Base-by-base conservation (phyloP, 805 yeast species). In the Barnettozyma botsteinii region DNA sequence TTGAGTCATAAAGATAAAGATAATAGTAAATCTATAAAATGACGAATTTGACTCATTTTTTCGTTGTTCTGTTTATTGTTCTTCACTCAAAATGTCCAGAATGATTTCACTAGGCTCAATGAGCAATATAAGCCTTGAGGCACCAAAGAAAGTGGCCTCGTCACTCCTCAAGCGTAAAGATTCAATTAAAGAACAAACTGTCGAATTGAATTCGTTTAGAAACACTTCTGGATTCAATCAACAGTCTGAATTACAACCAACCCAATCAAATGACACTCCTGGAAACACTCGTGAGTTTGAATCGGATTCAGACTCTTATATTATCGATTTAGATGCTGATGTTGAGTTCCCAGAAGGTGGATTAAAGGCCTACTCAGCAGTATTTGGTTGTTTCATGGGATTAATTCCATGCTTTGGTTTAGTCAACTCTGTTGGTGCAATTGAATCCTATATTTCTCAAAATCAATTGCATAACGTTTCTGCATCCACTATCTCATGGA, bases 381-480 rank as follows among this genome's bases (percentile, higher is more conserved):
- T 79, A 0, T 52, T 77, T 25, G 89, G 87, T 1, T 66, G 77
- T 0, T 79, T 78, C 46, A 56, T 76, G 41, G 86, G 86, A 0
- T 59, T 77, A 18, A 54, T 75, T 5, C 79, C 80, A 1, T 72
- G 70, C 6, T 72, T 79, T 46, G 87, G 89, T 3, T 53, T 77
- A 31, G 61, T 77, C 43, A 79, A 79, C 47, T 66, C 83, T 0
- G 65, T 77, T 19, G 87, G 89, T 48, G 83, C 82, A 2, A 68
- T 81, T 31, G 81, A 81, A 60, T 71, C 82, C 0, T 79, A 80
- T 49, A 70, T 81, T 7, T 67, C 67, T 1, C 46, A 52, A 35
- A 55, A 81, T 59, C 88, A 81, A 57, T 59, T 81, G 50, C 67
- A 65, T 1, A 48, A 64, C 24, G 67, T 69, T 1, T 59, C 72